These are phyloP conservation scores for Thozetella sp. DNA, from an alignment of 495 filamentous ascomycete species.

Conservation along the genomic window DNA sequence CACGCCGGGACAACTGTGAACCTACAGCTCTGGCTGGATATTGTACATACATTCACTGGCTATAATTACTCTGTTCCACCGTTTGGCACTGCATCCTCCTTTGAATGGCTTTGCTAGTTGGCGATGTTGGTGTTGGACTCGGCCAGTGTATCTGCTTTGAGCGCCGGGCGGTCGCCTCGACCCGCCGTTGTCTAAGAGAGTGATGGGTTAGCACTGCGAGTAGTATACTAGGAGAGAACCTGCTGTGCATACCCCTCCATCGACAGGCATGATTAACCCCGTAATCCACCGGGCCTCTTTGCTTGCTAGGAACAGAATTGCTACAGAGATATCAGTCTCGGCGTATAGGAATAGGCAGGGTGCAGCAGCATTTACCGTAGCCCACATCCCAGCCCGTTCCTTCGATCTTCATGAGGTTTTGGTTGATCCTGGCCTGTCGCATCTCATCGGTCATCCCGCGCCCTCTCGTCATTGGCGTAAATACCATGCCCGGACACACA, in stretches of 20 bases:
- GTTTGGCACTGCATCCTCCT: neutral
- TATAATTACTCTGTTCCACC: neutral
- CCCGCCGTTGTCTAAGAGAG: neutral
- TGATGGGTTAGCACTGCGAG: conserved; percentile 44
- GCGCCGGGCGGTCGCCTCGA: too few relatives aligned
- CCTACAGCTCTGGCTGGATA: neutral
- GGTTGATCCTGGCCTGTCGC: conserved; percentile 40
- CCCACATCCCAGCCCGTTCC: conserved; percentile 49
- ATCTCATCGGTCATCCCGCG: conserved; percentile 48
- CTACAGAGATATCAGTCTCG: conserved; percentile 17
- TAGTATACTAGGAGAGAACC: conserved; percentile 5
- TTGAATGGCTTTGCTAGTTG: neutral
- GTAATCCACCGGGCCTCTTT: conserved; percentile 50
- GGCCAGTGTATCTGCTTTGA: neutral
- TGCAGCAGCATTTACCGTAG: too few relatives aligned
- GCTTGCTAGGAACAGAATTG: conserved; percentile 38
- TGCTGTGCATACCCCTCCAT: neutral
- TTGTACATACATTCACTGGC: too few relatives aligned
- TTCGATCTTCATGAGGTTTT: conserved; percentile 49
- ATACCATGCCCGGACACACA: conserved; percentile 59
- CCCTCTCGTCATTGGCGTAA: conserved; percentile 55
- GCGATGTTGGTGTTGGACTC: neutral
- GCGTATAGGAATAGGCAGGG: too few relatives aligned
- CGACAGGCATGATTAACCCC: conserved; percentile 41
- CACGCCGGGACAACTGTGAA: too few relatives aligned